Percentiles rank a stretch among this genome's conserved stretches.
These are phyloP conservation scores for Ilyonectria sp. DNA, from an alignment of 2,329 filamentous ascomycete genomes.

Conservation along the genomic window DNA sequence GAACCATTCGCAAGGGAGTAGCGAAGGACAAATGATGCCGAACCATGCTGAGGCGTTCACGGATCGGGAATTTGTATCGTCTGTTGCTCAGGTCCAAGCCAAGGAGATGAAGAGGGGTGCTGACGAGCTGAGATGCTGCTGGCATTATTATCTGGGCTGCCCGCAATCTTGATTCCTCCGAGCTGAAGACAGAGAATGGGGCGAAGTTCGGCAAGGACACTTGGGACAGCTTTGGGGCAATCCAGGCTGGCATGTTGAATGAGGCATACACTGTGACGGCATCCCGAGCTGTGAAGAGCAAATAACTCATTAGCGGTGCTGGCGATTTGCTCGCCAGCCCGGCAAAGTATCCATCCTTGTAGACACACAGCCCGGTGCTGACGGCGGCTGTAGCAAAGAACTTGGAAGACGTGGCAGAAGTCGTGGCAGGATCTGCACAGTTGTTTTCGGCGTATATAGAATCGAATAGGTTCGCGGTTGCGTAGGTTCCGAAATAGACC, in stretches of 20 bases:
- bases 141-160: constrained; percentile 44
- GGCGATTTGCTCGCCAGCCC: constrained; percentile 30
- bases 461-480: constrained; percentile 46
- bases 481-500: constrained; percentile 48
- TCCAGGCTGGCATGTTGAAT: constrained; percentile 44
- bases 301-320: constrained; percentile 42
- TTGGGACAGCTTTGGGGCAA: constrained; percentile 44
- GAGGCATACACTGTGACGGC: constrained; percentile 46
- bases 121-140: constrained; percentile 42
- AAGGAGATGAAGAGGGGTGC: constrained; percentile 44
- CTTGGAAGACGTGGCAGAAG: constrained; percentile 42
- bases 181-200: constrained; percentile 40
- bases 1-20: constrained; percentile 44
- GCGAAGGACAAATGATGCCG: constrained; percentile 36
- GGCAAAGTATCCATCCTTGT: constrained; percentile 45
- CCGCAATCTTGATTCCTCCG: constrained; percentile 43
- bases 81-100: constrained; percentile 42
- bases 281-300: constrained; percentile 41
- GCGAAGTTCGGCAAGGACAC: constrained; percentile 35
- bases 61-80: constrained; percentile 33
- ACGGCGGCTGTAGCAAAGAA: constrained; percentile 44
- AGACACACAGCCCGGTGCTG: constrained; percentile 42
- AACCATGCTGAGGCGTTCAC: constrained; percentile 36
- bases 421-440: constrained; percentile 35
- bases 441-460: constrained; percentile 41